Evolutionary conservation across 192 early-diverging fungal genomes (phyloP), one percentile per base, ranked within the genome.

Genomic region (Coemansia reversa): DNA sequence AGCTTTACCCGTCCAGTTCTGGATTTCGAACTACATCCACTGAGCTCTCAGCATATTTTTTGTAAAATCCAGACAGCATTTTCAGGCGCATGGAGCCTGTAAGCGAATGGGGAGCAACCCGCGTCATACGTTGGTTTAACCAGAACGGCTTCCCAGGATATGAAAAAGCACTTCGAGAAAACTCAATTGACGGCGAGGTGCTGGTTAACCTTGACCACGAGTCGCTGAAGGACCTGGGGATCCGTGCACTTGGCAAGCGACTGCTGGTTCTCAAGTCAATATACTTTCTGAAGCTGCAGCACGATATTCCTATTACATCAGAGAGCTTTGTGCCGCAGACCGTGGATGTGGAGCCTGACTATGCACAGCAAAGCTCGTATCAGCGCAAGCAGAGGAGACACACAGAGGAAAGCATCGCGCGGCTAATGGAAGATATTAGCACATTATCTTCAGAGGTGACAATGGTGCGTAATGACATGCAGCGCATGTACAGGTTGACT

Each of bases 191-290:
- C 24, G 96, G 96, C 55, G 93, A 94, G 51, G 81, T 94, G 6
- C 84, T 98, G 5, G 75, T 93, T 32, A 87, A 92, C 69, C 87
- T 95, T 19, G 93, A 95, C 77, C 94, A 97, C 76, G 92, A 90
- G 50, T 85, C 95, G 32, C 83, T 98, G 59, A 92, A 90, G 73
- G 94, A 95, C 64, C 74, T 98, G 54, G 89, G 87, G 5, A 86
- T 98, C 49, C 81, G 79, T 51, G 90, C 93, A 2, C 86, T 97
- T 16, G 96, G 96, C 2, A 89, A 92, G 49, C 83, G 96, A 25
- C 83, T 97, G 23, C 79, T 86, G n/a, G 84, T 98, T n/a, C 84
- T 98, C 47, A 92, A 91, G 61, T 89, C 92, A 11, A 90, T 98
- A 54, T 94, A 94, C 56, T 86, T 90, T 49, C 70, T 93, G 19